Evolutionary conservation across 306 rosid species (phyloP).

Genomic region (Medicago ruthenica): DNA sequence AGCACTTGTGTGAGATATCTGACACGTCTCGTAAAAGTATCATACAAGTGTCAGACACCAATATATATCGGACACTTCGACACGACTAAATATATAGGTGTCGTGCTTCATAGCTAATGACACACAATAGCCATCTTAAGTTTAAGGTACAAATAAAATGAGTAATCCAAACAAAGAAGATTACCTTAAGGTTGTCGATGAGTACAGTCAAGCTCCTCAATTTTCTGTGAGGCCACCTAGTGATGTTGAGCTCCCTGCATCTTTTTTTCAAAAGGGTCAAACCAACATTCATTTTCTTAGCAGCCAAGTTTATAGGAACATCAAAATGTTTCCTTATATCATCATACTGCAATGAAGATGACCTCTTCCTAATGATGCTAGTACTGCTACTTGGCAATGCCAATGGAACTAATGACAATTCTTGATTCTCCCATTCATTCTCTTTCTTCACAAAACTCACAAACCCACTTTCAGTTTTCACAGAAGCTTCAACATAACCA

Average conservation of each 20-base stretch:
- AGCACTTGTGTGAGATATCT: too few relatives aligned
- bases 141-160: too few relatives aligned
- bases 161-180: too few relatives aligned
- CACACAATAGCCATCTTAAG: too few relatives aligned
- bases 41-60: too few relatives aligned
- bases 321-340: conserved; percentile 59
- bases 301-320: conserved; percentile 72
- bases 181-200: conserved; percentile 70
- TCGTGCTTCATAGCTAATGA: too few relatives aligned
- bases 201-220: conserved; percentile 73
- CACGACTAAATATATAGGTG: too few relatives aligned
- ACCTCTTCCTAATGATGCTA: neutral
- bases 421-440: conserved; percentile 13
- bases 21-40: too few relatives aligned
- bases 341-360: conserved; percentile 16
- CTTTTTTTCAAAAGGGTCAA: conserved; percentile 71
- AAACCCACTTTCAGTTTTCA: neutral
- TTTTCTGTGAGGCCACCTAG: conserved; percentile 90
- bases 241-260: conserved; percentile 80
- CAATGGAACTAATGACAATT: neutral
- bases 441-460: conserved; percentile 36
- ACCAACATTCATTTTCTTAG: conserved; percentile 73
- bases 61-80: too few relatives aligned
- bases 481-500: neutral
- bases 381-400: neutral